A percentile compares a stretch with the other conserved stretches of the same genome.
These are phyloP conservation scores for Penicillium macrosclerotiorum DNA, from an alignment of 495 filamentous ascomycete genomes.

Conservation along the genomic window DNA sequence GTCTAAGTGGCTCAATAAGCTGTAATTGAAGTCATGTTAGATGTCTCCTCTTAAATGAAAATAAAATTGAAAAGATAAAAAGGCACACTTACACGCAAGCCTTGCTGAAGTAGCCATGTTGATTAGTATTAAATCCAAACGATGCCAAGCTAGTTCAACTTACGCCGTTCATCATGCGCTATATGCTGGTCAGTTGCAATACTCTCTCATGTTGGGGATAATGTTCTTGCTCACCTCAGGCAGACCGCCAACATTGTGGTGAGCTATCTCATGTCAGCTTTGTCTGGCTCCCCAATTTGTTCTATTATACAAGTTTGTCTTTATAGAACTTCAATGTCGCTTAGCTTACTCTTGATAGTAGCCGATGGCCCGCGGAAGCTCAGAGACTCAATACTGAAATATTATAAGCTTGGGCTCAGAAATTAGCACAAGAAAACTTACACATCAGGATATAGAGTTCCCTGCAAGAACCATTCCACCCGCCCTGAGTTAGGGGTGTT, in stretches of 20 bases:
- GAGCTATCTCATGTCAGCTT: conserved; percentile 23
- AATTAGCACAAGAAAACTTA: conserved; percentile 9
- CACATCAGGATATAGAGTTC: conserved; percentile 66
- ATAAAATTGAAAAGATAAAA: conserved; percentile 3
- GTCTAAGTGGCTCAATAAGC: conserved; percentile 76
- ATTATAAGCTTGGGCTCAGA: conserved; percentile 2
- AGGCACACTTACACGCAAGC: conserved; percentile 22
- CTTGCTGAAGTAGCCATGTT: conserved; percentile 20
- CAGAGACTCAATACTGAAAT: conserved; percentile 16
- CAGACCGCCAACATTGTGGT: conserved; percentile 33
- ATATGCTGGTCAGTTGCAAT: background rate
- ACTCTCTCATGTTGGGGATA: background rate
- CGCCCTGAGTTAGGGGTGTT: conserved; percentile 65
- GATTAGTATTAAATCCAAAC: conserved; percentile 10
- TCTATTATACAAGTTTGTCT: background rate
- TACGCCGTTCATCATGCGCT: conserved; percentile 13
- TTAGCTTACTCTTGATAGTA: conserved; percentile 29
- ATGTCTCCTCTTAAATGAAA: background rate
- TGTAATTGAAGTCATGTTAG: conserved; percentile 55
- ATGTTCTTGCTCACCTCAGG: conserved; percentile 19
- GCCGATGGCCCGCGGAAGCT: conserved; percentile 20
- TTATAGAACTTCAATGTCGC: background rate
- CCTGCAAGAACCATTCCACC: conserved; percentile 83
- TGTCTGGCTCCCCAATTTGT: background rate
- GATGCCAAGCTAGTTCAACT: conserved; percentile 10